A percentile compares a stretch with the other conserved stretches of the same genome.
phyloP scores from a whole-genome alignment of 768 basidiomycete species.

The Pisolithus orientalis region DNA sequence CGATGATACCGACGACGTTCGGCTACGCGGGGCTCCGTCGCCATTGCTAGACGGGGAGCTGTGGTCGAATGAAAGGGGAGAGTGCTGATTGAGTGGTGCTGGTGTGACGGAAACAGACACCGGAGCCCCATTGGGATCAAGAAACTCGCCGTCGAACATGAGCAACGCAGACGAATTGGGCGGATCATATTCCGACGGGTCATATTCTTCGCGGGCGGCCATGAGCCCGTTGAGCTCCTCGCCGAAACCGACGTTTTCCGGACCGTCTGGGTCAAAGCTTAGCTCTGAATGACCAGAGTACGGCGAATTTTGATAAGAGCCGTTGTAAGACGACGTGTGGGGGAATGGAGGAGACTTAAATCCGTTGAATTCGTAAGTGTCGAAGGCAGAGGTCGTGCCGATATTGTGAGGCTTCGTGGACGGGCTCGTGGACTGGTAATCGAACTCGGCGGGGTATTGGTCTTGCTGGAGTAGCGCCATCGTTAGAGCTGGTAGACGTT shows the following conservation, averaged over 20 bases:
- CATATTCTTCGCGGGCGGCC: conserved; percentile 47
- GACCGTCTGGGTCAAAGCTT: conserved; percentile 41
- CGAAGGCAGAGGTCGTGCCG: conserved; percentile 26
- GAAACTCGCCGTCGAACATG: conserved; percentile 50
- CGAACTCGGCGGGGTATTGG: conserved; percentile 16
- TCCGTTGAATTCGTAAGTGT: conserved; percentile 34
- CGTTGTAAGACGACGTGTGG: conserved; percentile 52
- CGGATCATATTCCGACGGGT: conserved; percentile 67
- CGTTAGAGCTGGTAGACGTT: neutral
- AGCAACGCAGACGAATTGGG: conserved; percentile 46
- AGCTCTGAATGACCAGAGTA: conserved; percentile 69
- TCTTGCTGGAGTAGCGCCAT: conserved; percentile 29
- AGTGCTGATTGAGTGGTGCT: conserved; percentile 29
- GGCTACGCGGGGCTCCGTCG: conserved; percentile 44
- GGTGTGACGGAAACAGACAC: conserved; percentile 37
- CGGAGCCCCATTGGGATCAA: conserved; percentile 24
- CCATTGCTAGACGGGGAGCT: conserved; percentile 60
- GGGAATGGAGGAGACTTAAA: conserved; percentile 37
- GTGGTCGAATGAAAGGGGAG: conserved; percentile 49
- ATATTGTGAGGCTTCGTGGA: conserved; percentile 23
- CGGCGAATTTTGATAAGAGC: conserved; percentile 67
- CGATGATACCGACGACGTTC: conserved; percentile 66
- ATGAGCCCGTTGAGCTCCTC: conserved; percentile 34
- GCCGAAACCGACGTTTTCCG: conserved; percentile 41
- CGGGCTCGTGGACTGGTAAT: conserved; percentile 21